A percentile compares a stretch with the other conserved stretches of the same genome.
phyloP scores from a whole-genome alignment of 805 yeast genomes.

The Yarrowia sp. region DNA sequence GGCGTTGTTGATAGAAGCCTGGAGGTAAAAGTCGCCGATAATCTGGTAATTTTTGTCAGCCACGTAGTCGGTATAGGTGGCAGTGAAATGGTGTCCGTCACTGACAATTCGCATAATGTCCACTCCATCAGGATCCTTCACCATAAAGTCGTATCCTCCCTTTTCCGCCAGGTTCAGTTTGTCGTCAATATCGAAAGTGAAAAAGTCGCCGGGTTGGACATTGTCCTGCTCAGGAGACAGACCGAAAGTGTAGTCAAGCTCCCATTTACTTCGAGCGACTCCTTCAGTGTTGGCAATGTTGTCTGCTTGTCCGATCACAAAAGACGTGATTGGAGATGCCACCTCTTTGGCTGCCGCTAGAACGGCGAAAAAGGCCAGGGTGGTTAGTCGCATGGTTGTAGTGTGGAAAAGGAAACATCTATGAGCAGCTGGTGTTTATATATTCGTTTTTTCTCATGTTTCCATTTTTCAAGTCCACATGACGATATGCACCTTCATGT shows the following conservation, averaged over 20 bases:
- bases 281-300: background rate
- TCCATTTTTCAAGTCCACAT: too few relatives aligned
- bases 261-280: background rate
- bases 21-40: background rate
- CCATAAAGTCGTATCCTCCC: background rate
- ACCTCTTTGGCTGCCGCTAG: background rate
- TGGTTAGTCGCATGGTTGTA: background rate
- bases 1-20: background rate
- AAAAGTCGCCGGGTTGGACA: background rate
- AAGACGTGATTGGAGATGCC: background rate
- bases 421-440: too few relatives aligned
- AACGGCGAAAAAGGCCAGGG: background rate
- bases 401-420: too few relatives aligned
- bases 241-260: background rate
- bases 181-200: background rate
- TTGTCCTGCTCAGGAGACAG: background rate
- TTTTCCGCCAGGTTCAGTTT: background rate
- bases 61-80: background rate
- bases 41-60: background rate
- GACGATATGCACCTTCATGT: too few relatives aligned
- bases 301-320: background rate
- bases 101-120: constrained; percentile 3
- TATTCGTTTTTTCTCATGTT: too few relatives aligned
- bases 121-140: constrained; percentile 1
- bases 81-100: background rate